Evolutionary conservation across 2,329 filamentous ascomycete genomes (phyloP), one percentile per base, ranked within the genome.

Genomic region (Ophiostoma himal-ulmi): DNA sequence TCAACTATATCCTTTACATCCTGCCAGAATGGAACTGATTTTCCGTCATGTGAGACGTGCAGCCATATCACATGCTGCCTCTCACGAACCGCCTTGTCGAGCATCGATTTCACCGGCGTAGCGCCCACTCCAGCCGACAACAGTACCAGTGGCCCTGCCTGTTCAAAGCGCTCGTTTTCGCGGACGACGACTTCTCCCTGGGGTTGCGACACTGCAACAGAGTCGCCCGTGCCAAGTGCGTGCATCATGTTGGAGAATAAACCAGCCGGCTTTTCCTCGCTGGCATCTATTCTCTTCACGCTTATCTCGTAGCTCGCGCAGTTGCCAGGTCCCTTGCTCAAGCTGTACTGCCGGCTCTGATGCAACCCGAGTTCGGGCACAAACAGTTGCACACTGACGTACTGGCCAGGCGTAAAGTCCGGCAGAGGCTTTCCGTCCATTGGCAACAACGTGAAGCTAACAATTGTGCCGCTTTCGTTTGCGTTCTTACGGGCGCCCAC

Each of bases 321-420:
- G 8, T 57, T 10, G 52, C 11, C n/a, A 1, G 22, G 22, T 22
- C 14, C 44, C 20, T 57, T 26, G 52, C 52, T 92, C 78, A 88
- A 85, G 20, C 81, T 81, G 81, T 93, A 94, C 81, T 94, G 91
- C 70, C 91, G 82, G 71, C 88, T 87, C 78, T 94, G 92, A 71
- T 83, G 80, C 74, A 89, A 83, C n/a, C 85, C 85, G 30, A 90
- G 82, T 67, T 83, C 81, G 0, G 88, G 86, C 0, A 93, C 83
- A 65, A 84, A 81, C 1, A 90, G 78, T 74, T 86, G 86, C 69
- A 93, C 78, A 60, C 87, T 89, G 76, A 93, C 84, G 76, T 93
- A 94, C 79, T 93, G 90, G 48, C 91, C 91, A 0, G 89, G 52
- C 60, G 84, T 81, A 80, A 86, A 94, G 0, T 74, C 66, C 0